Evolutionary conservation across 106 monocot genomes (phyloP).

Genomic region (Acorus calamus): DNA sequence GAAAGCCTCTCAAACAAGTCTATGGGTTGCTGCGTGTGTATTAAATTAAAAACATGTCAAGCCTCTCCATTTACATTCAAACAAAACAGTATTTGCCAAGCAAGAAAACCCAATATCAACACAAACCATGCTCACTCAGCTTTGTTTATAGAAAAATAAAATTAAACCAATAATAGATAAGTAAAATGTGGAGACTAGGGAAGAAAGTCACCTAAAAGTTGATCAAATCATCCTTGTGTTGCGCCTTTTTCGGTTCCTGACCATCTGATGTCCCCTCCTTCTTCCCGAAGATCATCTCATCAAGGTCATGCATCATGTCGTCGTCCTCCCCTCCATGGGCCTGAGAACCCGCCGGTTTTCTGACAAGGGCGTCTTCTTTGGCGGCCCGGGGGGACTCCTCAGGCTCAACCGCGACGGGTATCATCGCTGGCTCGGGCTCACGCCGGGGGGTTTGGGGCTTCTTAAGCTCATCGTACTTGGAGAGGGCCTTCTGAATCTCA

Average conservation of each 20-base stretch:
- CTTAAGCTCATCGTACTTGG: constrained; percentile 35
- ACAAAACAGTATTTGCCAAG: too few species aligned
- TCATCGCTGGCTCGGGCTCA: constrained; percentile 74
- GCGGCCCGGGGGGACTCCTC: constrained; percentile 42
- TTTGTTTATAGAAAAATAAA: too few species aligned
- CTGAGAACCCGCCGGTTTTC: constrained; percentile 40
- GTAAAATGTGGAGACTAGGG: constrained; percentile 66
- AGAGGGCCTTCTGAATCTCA: constrained; percentile 31
- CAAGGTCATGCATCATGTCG: constrained; percentile 59
- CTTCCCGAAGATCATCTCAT: constrained; percentile 86
- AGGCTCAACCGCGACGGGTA: constrained; percentile 67
- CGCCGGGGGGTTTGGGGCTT: constrained; percentile 47
- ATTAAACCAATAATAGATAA: too few species aligned
- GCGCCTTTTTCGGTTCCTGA: constrained; percentile 28
- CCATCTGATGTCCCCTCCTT: constrained; percentile 30
- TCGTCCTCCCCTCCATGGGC: too few species aligned
- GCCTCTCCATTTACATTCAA: too few species aligned
- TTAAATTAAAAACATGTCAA: too few species aligned
- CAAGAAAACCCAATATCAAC: too few species aligned
- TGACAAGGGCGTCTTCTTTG: constrained; percentile 43
- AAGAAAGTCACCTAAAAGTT: constrained; percentile 22
- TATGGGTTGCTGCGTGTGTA: too few species aligned
- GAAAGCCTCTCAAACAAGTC: too few species aligned
- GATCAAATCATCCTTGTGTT: constrained; percentile 52
- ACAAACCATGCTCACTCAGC: too few species aligned